Base-by-base conservation (phyloP, 2,329 filamentous ascomycete genomes). In the Penicillium digitatum region DNA sequence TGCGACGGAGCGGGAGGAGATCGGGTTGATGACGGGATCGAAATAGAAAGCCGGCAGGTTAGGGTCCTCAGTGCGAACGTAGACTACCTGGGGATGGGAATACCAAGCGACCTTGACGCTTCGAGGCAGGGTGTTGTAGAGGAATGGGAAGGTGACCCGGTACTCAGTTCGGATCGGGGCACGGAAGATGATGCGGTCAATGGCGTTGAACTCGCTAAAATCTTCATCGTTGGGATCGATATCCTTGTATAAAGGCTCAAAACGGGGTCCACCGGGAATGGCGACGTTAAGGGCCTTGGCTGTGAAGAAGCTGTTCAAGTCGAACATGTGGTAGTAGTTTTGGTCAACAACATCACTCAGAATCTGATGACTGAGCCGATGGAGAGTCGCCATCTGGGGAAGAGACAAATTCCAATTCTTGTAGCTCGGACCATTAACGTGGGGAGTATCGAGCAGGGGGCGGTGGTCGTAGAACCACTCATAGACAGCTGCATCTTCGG, bases 161-260 rank as follows among this genome's bases (percentile, higher is more conserved):
- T 95, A 96, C 75, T 99, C 94, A 9, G 93, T 99, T 64, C 93
- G 86, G 62, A 97, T 95, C 0, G 93, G 92, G 44, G 89, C 87
- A 62, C 94, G 88, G 81, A 99, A 99, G 64, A 99, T 99, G 75
- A 99, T 99, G 64, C 95, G 90, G 69, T 99, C 94, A 66, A 99
- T 99, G 32, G 94, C 94, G 69, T 99, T 99, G 81, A 99, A 99
- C 74, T 99, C 94, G 74, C 94, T 94, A 75, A 99, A 99, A 70
- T 99, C 94, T 73, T 99, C 94, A 64, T 97, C 93, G 66, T 99
- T 99, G 2, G 94, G 94, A 72, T 99, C 92, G 58, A 99, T 92
- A 66, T 99, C 94, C 76, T 99, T 99, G 80, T 96, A 99, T 20
- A 99, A 74, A 24, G 94, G 94, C 74, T 99, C 94, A 61, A 99